Evolutionary conservation across 192 early-diverging fungal genomes (phyloP).

Genomic region (Chytriomyces sp.): DNA sequence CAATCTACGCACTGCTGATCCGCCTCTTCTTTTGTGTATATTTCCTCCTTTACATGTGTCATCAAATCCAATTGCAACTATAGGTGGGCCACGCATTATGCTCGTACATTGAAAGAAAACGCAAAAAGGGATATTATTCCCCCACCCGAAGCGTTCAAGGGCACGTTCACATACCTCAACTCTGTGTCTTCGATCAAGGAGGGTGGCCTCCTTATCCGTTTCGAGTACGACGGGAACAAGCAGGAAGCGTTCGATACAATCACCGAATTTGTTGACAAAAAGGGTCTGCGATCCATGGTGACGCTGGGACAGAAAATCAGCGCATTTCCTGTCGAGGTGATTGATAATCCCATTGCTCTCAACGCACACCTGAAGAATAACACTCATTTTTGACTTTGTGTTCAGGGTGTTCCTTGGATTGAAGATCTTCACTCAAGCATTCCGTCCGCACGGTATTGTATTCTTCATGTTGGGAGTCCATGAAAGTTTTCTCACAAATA

Average conservation of each 20-base stretch:
- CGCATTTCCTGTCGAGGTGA: conserved; percentile 64
- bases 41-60: neutral
- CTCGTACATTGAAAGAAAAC: conserved; percentile 26
- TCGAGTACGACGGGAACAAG: conserved; percentile 48
- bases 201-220: conserved; percentile 53
- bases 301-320: conserved; percentile 63
- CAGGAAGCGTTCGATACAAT: conserved; percentile 56
- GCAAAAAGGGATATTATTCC: conserved; percentile 41
- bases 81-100: conserved; percentile 33
- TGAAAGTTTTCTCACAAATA: neutral
- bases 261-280: conserved; percentile 57
- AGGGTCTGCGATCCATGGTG: conserved; percentile 66
- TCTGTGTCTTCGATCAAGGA: conserved; percentile 51
- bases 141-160: conserved; percentile 36
- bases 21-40: neutral
- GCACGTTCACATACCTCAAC: conserved; percentile 44
- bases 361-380: neutral
- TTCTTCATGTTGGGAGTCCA: neutral
- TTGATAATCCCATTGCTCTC: neutral
- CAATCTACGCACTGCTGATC: neutral
- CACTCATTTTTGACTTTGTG: conserved; percentile 28
- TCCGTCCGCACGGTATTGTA: conserved; percentile 38
- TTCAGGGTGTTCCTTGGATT: conserved; percentile 49
- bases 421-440: conserved; percentile 56
- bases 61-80: neutral